Evolutionary conservation across 2,329 filamentous ascomycete species (phyloP).

Genomic region (Beauveria pseudobassiana): DNA sequence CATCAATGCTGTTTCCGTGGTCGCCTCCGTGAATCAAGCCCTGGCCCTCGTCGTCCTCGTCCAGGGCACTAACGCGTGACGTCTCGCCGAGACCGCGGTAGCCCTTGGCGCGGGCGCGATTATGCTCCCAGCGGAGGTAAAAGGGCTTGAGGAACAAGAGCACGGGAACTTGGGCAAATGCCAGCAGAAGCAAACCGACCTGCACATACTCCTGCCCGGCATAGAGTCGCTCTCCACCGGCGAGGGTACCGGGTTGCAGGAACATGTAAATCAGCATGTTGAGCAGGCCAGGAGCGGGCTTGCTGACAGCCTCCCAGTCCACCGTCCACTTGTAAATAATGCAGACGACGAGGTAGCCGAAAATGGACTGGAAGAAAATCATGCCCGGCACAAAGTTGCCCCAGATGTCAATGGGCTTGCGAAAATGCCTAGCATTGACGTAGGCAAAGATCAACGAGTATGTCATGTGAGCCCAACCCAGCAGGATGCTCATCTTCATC

Average conservation of each 20-base stretch:
- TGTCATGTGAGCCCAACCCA: conserved; percentile 98
- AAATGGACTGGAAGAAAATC: conserved; percentile 99
- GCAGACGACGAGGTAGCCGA: conserved; percentile 88
- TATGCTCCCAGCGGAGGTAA: conserved; percentile 90
- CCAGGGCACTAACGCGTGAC: conserved; percentile 79
- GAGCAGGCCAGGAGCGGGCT: conserved; percentile 74
- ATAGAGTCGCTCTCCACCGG: conserved; percentile 63
- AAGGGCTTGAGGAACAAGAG: conserved; percentile 93
- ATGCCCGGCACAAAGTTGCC: conserved; percentile 96
- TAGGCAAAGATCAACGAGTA: conserved; percentile 91
- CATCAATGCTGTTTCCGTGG: conserved; percentile 52
- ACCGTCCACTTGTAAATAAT: conserved; percentile 97
- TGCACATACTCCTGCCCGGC: conserved; percentile 70
- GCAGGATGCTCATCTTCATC: conserved; percentile 98
- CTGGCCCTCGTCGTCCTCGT: conserved; percentile 73
- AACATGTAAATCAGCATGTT: conserved; percentile 99
- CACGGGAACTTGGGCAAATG: conserved; percentile 79
- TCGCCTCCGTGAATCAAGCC: conserved; percentile 34
- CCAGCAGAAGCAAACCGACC: conserved; percentile 69
- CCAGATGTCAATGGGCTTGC: conserved; percentile 90
- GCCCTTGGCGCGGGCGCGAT: conserved; percentile 75
- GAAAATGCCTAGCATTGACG: conserved; percentile 92
- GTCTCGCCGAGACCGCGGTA: conserved; percentile 91
- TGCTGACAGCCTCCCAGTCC: conserved; percentile 62
- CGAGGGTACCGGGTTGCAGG: conserved; percentile 64